Percentiles rank a stretch among this genome's conserved stretches.
phyloP scores from a whole-genome alignment of 805 yeast species.

The Starmerella potacharoeniae region DNA sequence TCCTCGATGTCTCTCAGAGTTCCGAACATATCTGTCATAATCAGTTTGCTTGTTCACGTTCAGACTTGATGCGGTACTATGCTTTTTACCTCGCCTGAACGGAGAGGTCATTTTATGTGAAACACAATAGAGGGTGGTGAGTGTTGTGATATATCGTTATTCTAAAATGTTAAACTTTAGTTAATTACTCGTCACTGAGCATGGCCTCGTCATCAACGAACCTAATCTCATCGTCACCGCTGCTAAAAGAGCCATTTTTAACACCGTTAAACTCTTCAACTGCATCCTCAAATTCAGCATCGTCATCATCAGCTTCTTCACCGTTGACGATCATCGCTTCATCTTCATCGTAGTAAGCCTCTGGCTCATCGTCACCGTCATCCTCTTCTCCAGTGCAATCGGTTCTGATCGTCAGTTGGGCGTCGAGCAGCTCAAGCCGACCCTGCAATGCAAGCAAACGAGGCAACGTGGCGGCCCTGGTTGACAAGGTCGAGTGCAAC shows the following conservation, averaged over 20 bases:
- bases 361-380: constrained; percentile 30
- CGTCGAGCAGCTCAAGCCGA: constrained; percentile 59
- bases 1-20: neutral
- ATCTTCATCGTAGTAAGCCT: constrained; percentile 30
- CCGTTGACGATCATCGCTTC: constrained; percentile 37
- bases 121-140: neutral
- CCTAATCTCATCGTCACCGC: constrained; percentile 21
- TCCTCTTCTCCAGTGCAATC: constrained; percentile 28
- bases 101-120: neutral
- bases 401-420: constrained; percentile 60
- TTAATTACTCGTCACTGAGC: constrained; percentile 9
- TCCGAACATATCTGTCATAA: neutral
- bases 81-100: too few relatives aligned
- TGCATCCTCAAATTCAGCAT: constrained; percentile 25
- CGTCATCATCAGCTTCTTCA: constrained; percentile 35
- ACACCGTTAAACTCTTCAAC: constrained; percentile 32
- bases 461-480: constrained; percentile 50
- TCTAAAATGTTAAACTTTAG: neutral
- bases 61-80: too few relatives aligned
- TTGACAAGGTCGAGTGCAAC: constrained; percentile 45
- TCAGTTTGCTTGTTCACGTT: too few relatives aligned
- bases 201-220: constrained; percentile 25
- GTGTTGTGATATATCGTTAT: neutral
- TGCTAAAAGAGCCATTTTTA: constrained; percentile 25
- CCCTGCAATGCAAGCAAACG: constrained; percentile 74